phyloP scores from a whole-genome alignment of 2,329 filamentous ascomycete species.

The Chaetomium sp. region DNA sequence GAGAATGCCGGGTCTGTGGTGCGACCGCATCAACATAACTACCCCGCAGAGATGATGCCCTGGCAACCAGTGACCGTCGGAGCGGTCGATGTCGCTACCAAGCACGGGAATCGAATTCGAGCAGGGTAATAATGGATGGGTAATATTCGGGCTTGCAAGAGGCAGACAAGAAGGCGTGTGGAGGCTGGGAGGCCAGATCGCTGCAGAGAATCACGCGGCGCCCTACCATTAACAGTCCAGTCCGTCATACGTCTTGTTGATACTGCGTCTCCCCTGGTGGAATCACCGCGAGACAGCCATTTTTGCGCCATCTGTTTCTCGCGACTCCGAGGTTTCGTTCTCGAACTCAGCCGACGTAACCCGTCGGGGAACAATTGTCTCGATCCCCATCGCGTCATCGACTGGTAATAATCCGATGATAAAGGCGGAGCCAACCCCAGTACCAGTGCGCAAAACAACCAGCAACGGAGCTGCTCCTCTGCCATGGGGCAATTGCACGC shows the following conservation, averaged over 20 bases:
- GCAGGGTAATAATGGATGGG: not conserved
- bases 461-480: not conserved
- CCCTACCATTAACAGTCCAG: conserved; percentile 15
- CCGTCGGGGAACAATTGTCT: not conserved
- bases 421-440: not conserved
- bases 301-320: not conserved
- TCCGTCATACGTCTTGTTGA: conserved; percentile 16
- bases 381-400: conserved; percentile 21
- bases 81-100: conserved; percentile 7
- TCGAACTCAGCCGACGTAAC: not conserved
- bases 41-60: conserved; percentile 8
- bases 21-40: conserved; percentile 25
- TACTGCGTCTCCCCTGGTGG: conserved; percentile 9
- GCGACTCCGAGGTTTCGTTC: not conserved
- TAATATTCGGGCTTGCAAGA: conserved; percentile 1
- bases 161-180: not conserved
- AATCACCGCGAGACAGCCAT: not conserved
- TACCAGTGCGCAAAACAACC: not conserved
- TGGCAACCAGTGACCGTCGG: conserved; percentile 9
- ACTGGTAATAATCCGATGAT: conserved; percentile 5
- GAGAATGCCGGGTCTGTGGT: conserved; percentile 31
- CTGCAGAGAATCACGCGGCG: conserved; percentile 30
- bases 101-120: conserved; percentile 1
- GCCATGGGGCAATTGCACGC: not conserved
- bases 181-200: conserved; percentile 17